Base-by-base conservation (phyloP, 257 asterid species). In the Rhazya stricta region DNA sequence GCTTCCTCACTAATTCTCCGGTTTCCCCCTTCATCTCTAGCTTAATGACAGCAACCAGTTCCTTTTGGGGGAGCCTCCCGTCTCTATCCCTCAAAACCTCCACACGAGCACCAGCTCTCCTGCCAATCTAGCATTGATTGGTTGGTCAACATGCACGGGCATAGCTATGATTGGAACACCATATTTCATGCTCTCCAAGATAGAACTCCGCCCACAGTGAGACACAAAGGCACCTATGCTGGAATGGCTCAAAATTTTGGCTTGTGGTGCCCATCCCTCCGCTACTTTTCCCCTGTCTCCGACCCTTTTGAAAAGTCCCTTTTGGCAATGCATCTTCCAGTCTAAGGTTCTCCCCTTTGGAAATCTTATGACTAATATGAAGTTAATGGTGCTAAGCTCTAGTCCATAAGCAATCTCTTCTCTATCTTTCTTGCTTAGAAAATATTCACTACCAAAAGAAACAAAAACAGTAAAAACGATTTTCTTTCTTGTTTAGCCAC, bases 121-220 rank as follows among this genome's bases (percentile, higher is more conserved):
- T 32, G 60, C 74, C 48, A 82, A 67, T 68, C 67, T 82, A 46
- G 79, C 78, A 69, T 79, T 82, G 37, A 79, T 9, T 0, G 85
- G 85, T 62, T 82, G 83, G 34, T 82, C 85, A 36, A 73, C 46
- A 4, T 76, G 76, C 83, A 82, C 79, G 1, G 85, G 85, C 71
- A 79, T 48, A 1, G 77, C 67, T 23, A 79, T 76, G n/a, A 82
- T 67, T 6, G 85, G 83, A 37, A 79, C 76, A 5, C 85, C 85
- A 30, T 72, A 75, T 19, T 76, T 46, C 51, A 67, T 65, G 37
- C 83, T 82, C 53, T 82, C 85, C 53, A 67, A 18, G 0, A 51
- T 23, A 5, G 85, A 82, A 73, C 60, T 74, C 85, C 85, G 71
- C 7, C 83, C 83, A 36, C 83, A 75, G 4, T 80, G 83, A 57